These are phyloP conservation scores for Xylaria venustula DNA, from an alignment of 495 filamentous ascomycete genomes.

Conservation along the genomic window DNA sequence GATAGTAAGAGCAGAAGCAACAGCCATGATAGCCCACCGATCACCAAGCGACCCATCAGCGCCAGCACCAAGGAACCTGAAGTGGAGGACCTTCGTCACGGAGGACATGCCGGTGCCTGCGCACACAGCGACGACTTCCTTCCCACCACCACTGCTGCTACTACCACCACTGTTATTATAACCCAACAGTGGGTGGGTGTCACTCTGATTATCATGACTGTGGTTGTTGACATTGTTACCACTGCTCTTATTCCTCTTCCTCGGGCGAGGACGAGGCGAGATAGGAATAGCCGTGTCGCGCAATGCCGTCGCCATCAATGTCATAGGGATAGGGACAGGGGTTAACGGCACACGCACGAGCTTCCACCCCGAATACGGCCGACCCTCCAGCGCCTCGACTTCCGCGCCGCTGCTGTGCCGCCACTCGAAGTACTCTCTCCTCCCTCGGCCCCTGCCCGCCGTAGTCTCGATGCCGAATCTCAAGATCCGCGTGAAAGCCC, in stretches of 20 bases:
- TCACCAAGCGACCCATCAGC: slow-evolving; percentile 26
- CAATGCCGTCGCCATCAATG: no score
- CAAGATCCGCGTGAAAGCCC: slow-evolving; percentile 5
- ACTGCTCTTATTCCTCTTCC: not conserved
- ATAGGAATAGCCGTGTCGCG: no score
- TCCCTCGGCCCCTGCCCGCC: not conserved
- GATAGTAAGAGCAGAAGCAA: slow-evolving; percentile 25
- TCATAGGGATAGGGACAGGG: no score
- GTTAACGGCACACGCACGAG: slow-evolving; percentile 21
- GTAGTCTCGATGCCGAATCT: slow-evolving; percentile 24
- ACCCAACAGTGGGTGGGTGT: no score
- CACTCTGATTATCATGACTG: no score
- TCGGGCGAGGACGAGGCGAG: not conserved
- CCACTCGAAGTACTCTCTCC: slow-evolving; percentile 34
- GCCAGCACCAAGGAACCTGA: slow-evolving; percentile 29
- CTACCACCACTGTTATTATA: no score
- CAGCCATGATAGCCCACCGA: slow-evolving; percentile 33
- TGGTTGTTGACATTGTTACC: no score
- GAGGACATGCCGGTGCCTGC: slow-evolving; percentile 11
- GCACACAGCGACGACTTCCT: slow-evolving; percentile 32
- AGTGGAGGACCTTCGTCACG: slow-evolving; percentile 21
- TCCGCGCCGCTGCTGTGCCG: slow-evolving; percentile 21
- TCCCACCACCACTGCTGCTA: slow-evolving; percentile 19
- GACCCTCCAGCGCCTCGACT: slow-evolving; percentile 15
- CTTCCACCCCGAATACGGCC: slow-evolving; percentile 25